Base-by-base conservation (phyloP, 1,139 yeast species). In the Yamadazyma blattariae region DNA sequence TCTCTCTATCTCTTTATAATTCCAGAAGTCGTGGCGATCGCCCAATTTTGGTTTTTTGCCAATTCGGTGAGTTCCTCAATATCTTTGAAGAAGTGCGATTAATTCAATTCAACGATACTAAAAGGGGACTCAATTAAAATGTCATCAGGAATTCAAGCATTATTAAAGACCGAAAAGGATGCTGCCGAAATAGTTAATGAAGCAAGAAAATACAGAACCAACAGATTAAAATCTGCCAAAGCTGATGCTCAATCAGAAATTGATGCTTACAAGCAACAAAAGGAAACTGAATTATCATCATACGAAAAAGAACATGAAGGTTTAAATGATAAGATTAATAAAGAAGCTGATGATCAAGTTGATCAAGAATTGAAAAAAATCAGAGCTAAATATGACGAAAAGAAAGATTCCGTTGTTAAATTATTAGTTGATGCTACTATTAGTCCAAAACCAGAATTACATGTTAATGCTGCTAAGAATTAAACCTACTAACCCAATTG, bases 121-220 rank as follows among this genome's bases (percentile, higher is more conserved):
- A n/a, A n/a, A n/a, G n/a, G n/a, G n/a, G n/a, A n/a, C n/a, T n/a
- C n/a, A n/a, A n/a, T n/a, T 12, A 23, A 23, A 22, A 61, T 61
- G 67, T 61, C 67, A 25, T 58, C 66, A 30, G 67, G 67, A 33
- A 61, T 61, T 38, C 67, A 61, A 54, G 62, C 65, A 36, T 59
- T 61, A 36, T 59, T 61, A 40, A 61, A 82, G 71, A 95, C 97
- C 39, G 98, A 92, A 69, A 88, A 86, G 67, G 94, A 88, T 54
- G 98, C 98, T 16, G 97, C 95, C 50, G 94, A 83, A 54, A 86
- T 90, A 47, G 97, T 92, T 46, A 78, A 89, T 51, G 84, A 83
- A 57, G 96, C 98, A 25, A 85, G 96, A 70, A 72, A 79, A 51
- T 82, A 82, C 71, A 88, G 96, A 63, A 77, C 95, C 29, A 80